phyloP scores from a whole-genome alignment of 1,284 basidiomycete species.

The Microbotryomycetes sp. region DNA sequence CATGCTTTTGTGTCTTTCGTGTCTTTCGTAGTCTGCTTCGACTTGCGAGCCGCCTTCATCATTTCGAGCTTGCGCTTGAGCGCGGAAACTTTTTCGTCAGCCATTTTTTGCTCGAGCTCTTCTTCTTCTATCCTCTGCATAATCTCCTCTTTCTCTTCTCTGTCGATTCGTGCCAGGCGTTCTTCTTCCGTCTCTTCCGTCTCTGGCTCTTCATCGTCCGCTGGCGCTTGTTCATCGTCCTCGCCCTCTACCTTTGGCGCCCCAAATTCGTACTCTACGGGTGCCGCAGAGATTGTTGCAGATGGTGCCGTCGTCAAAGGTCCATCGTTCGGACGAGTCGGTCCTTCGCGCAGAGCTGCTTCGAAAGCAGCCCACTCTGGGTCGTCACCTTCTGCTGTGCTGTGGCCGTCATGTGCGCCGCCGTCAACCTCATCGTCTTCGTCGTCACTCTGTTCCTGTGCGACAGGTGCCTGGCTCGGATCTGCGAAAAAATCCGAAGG shows the following conservation, averaged over 20 bases:
- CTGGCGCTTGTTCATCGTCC: slow-evolving; percentile 4
- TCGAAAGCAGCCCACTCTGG: slow-evolving; percentile 26
- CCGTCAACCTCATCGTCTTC: slow-evolving; percentile 49
- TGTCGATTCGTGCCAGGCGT: slow-evolving; percentile 8
- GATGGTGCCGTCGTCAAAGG: not conserved
- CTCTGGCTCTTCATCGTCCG: slow-evolving; percentile 8
- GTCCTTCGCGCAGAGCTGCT: slow-evolving; percentile 7
- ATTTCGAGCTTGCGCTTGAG: not conserved
- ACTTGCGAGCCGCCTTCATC: not conserved
- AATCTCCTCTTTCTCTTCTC: slow-evolving; percentile 31
- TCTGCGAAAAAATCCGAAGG: slow-evolving; percentile 74
- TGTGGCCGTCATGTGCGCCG: not conserved
- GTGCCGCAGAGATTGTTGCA: slow-evolving; percentile 24
- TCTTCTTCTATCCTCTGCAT: slow-evolving; percentile 26
- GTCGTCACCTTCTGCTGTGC: slow-evolving; percentile 13
- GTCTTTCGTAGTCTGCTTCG: too few species aligned
- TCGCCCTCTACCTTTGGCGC: slow-evolving; percentile 21
- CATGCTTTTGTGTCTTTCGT: not conserved
- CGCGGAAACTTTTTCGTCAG: slow-evolving; percentile 25
- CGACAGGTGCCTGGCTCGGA: slow-evolving; percentile 47
- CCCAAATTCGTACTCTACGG: slow-evolving; percentile 30
- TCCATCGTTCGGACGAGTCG: not conserved
- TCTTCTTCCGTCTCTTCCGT: slow-evolving; percentile 27
- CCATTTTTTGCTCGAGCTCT: slow-evolving; percentile 28
- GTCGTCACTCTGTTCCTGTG: slow-evolving; percentile 45